Percentiles rank a stretch among this genome's conserved stretches.
These are phyloP conservation scores for Daldinia grandis DNA, from an alignment of 495 filamentous ascomycete genomes.

Conservation along the genomic window DNA sequence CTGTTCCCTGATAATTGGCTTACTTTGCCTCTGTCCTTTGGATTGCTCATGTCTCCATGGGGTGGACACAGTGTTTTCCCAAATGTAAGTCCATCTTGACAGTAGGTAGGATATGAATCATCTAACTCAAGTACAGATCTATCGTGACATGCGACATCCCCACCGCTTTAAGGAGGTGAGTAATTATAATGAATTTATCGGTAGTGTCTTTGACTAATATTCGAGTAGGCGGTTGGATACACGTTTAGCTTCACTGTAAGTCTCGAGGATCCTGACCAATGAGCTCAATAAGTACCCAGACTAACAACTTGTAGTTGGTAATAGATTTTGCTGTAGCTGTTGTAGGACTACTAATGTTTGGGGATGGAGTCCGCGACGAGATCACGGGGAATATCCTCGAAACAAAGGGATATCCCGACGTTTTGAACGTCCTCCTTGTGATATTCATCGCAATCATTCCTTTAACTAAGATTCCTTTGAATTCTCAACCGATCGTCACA, in stretches of 20 bases:
- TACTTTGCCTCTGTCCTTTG: constrained; percentile 89
- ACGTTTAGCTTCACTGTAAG: constrained; percentile 92
- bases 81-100: constrained; percentile 57
- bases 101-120: not conserved
- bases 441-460: constrained; percentile 91
- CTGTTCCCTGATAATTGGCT: constrained; percentile 86
- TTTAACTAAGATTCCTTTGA: constrained; percentile 91
- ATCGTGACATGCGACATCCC: constrained; percentile 96
- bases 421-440: constrained; percentile 77
- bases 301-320: constrained; percentile 62
- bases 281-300: constrained; percentile 22
- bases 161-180: constrained; percentile 70
- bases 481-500: constrained; percentile 85
- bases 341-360: constrained; percentile 91
- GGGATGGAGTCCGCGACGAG: constrained; percentile 82
- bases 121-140: constrained; percentile 65
- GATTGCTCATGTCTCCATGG: constrained; percentile 97
- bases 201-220: not conserved
- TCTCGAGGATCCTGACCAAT: not conserved
- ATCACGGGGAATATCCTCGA: constrained; percentile 88
- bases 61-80: constrained; percentile 96
- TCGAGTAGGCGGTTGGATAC: constrained; percentile 69
- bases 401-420: constrained; percentile 76
- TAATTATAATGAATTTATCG: not conserved
- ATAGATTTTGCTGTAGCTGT: constrained; percentile 84